Conservation (phyloP, 2,329 filamentous ascomycete species). For the Zalaria sp. region DNA sequence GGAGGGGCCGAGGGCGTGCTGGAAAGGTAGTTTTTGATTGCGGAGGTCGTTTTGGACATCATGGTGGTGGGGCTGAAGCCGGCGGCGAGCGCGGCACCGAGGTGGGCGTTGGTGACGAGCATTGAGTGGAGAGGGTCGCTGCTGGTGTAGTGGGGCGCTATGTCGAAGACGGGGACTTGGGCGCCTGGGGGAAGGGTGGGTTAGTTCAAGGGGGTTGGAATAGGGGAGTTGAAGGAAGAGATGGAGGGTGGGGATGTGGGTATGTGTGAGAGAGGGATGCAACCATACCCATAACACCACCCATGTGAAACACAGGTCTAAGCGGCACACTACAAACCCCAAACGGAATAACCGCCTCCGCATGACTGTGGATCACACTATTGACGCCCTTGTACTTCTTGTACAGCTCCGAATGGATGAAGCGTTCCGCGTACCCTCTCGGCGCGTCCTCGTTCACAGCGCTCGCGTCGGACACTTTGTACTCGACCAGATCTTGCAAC, state of each 20-base stretch:
- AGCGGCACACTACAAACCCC: conserved; percentile 25
- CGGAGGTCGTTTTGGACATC: conserved; percentile 12
- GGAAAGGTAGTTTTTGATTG: conserved; percentile 16
- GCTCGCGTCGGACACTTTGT: conserved; percentile 26
- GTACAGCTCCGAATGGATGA: conserved; percentile 30
- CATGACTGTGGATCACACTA: conserved; percentile 29
- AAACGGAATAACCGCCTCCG: conserved; percentile 28
- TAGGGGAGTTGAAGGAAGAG: too few relatives aligned
- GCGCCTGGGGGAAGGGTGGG: conserved; percentile 5
- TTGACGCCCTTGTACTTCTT: conserved; percentile 29
- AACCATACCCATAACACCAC: conserved; percentile 24
- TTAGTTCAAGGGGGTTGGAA: not conserved
- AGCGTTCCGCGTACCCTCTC: conserved; percentile 25
- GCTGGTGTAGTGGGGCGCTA: conserved; percentile 15
- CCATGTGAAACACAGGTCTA: conserved; percentile 26
- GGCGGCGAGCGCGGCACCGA: conserved; percentile 19
- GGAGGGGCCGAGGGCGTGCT: conserved; percentile 8
- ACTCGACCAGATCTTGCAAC: conserved; percentile 28
- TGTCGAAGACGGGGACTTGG: conserved; percentile 19
- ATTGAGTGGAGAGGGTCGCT: conserved; percentile 16
- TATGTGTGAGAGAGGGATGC: not conserved
- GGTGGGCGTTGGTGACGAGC: conserved; percentile 17
- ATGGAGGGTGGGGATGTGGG: too few relatives aligned
- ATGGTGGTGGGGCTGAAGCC: conserved; percentile 15
- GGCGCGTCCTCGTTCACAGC: conserved; percentile 13